A percentile compares a stretch with the other conserved stretches of the same genome.
Conservation (phyloP, 1,284 basidiomycete genomes). For the Coniferiporia weirii region DNA sequence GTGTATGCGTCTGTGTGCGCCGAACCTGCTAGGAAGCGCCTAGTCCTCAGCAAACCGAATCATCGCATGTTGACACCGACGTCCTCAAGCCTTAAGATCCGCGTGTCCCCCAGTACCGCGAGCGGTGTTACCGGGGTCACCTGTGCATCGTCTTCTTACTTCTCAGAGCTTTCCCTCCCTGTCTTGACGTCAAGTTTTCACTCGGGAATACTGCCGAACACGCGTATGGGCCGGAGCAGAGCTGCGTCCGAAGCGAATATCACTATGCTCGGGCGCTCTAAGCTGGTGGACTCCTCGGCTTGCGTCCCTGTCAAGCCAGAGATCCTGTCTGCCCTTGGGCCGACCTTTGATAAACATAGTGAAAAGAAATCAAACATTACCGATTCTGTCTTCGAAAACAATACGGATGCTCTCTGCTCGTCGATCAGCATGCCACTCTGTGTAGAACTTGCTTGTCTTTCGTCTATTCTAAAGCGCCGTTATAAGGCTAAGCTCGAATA, state of each 20-base stretch:
- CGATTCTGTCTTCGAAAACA: background rate
- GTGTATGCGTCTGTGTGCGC: background rate
- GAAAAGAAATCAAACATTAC: background rate
- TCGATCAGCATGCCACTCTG: conserved; percentile 6
- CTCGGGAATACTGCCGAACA: background rate
- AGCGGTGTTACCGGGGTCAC: background rate
- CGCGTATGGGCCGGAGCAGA: background rate
- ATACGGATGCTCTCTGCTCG: background rate
- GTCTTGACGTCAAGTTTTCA: background rate
- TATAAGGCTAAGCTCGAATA: background rate
- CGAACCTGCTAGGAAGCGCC: background rate
- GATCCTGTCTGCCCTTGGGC: background rate
- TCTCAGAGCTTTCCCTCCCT: background rate
- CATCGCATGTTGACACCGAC: conserved; percentile 3
- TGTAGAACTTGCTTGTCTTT: conserved; percentile 9
- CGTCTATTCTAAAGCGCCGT: background rate
- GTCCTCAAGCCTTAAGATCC: conserved; percentile 6
- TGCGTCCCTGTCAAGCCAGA: background rate
- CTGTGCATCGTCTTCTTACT: background rate
- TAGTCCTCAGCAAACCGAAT: conserved; percentile 10
- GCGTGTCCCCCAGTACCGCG: background rate
- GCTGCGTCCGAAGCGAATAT: background rate
- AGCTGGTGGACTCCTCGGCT: background rate
- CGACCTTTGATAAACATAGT: background rate
- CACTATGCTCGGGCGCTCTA: background rate